A percentile compares a stretch with the other conserved stretches of the same genome.
Conservation (phyloP, 2,329 filamentous ascomycete species). For the Ramichloridium luteum region DNA sequence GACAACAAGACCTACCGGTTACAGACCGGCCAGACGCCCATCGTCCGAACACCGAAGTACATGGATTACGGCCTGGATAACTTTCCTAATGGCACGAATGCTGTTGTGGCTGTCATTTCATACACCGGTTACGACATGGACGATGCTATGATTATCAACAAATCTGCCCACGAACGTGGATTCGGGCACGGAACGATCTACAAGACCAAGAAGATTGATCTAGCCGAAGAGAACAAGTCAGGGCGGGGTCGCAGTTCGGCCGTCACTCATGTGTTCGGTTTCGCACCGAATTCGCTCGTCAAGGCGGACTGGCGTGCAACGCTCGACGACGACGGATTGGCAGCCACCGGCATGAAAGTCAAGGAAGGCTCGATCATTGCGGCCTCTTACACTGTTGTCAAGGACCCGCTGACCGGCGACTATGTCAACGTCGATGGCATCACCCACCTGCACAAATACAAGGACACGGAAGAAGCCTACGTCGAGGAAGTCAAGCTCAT, state of each 20-base stretch:
- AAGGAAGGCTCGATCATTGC: slow-evolving; percentile 73
- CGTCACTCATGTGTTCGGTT: slow-evolving; percentile 77
- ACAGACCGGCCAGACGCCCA: slow-evolving; percentile 89
- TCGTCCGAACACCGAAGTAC: slow-evolving; percentile 83
- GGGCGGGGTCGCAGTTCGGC: slow-evolving; percentile 37
- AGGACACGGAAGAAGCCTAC: slow-evolving; percentile 76
- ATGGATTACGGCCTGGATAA: slow-evolving; percentile 96
- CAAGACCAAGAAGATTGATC: slow-evolving; percentile 85
- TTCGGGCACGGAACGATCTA: slow-evolving; percentile 95
- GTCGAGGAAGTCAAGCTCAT: slow-evolving; percentile 89
- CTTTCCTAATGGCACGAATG: slow-evolving; percentile 93
- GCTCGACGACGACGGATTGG: slow-evolving; percentile 80
- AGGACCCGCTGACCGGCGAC: slow-evolving; percentile 57
- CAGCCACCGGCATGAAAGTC: slow-evolving; percentile 65
- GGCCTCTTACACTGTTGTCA: slow-evolving; percentile 78
- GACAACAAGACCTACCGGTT: slow-evolving; percentile 96
- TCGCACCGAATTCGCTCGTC: slow-evolving; percentile 64
- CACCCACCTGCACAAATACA: slow-evolving; percentile 88
- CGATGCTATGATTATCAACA: slow-evolving; percentile 99
- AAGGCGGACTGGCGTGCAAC: slow-evolving; percentile 57
- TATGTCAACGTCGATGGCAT: slow-evolving; percentile 75
- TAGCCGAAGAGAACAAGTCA: slow-evolving; percentile 64
- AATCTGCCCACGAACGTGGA: slow-evolving; percentile 87
- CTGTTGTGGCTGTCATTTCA: slow-evolving; percentile 91
- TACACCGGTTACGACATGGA: slow-evolving; percentile 99